Base-by-base conservation (phyloP, 2,329 filamentous ascomycete species). In the Aureobasidium leucospermi region DNA sequence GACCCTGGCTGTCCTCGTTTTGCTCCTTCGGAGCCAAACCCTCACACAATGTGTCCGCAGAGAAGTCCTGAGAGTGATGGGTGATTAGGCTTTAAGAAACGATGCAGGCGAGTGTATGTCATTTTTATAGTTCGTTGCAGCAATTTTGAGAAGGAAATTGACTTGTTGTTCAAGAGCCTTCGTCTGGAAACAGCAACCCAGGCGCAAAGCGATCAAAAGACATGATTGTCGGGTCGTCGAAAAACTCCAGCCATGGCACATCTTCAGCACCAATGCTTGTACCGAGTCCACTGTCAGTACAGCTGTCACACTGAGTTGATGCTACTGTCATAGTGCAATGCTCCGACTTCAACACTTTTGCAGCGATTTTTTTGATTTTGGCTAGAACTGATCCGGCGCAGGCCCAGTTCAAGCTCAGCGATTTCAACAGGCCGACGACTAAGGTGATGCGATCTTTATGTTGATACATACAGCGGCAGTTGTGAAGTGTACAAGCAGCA, bases 401-500 rank as follows among this genome's bases (percentile, higher is more conserved):
- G 36, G 82, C 81, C 89, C 89, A 94, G 3, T 89, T 85, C 15
- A 77, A 75, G 42, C 83, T 84, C 6, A 93, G 77, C 42, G 84
- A 68, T 66, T 86, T 86, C 43, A 94, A 79, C 0, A 88, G 87
- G n/a, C 88, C 89, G 60, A 88, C 89, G 62, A 90, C 91, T 11
- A 96, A 81, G 0, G 87, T 83, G 58, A 96, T 66, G 1, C 68
- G 64, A 47, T 87, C 65, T 85, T 85, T 73, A 90, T 88, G 63
- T 85, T 87, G 64, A 87, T 79, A 66, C 84, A 84, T 63, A 85
- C 85, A 67, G 80, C 77, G 66, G 71, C 71, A 23, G 65, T 74
- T 23, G 71, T 75, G 61, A 69, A 77, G 66, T 78, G 82, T 84
- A 84, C 90, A 96, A 63, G 88, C 89, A 58, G 87, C 89, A 28